These are phyloP conservation scores for Arabis alpina DNA, from an alignment of 345 rosid species.

Conservation along the genomic window DNA sequence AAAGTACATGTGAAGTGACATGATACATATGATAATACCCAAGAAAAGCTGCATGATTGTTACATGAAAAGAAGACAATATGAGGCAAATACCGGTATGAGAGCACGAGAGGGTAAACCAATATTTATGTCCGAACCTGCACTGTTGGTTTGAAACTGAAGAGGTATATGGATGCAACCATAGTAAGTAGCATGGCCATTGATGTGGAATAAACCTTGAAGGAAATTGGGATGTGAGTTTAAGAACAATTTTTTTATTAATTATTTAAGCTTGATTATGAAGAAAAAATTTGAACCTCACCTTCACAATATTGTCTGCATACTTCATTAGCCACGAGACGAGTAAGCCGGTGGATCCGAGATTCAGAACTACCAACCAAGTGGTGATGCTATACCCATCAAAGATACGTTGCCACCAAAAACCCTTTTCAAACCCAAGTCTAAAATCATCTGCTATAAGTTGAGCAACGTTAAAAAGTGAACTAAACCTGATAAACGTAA, in stretches of 20 bases:
- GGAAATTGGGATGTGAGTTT: conserved; percentile 4
- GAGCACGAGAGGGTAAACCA: too few relatives aligned
- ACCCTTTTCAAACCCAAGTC: conserved; percentile 88
- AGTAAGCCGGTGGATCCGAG: conserved; percentile 81
- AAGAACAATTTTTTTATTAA: too few relatives aligned
- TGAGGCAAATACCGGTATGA: conserved; percentile 10
- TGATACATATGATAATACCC: conserved; percentile 91
- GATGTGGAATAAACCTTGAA: conserved; percentile 84
- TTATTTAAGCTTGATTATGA: too few relatives aligned
- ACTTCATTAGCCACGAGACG: conserved; percentile 91
- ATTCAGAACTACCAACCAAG: conserved; percentile 87
- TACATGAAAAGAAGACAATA: conserved; percentile 1
- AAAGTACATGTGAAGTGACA: conserved; percentile 96
- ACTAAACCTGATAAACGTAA: conserved; percentile 62
- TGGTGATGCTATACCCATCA: conserved; percentile 73
- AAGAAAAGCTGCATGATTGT: conserved; percentile 77
- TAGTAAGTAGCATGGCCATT: conserved; percentile 87
- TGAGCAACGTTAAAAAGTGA: conserved; percentile 81
- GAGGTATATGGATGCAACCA: conserved; percentile 73
- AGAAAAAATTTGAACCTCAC: too few relatives aligned
- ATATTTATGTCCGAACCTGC: conserved; percentile 51
- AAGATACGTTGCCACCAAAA: conserved; percentile 91
- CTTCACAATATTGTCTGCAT: conserved; percentile 95
- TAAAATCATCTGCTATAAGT: conserved; percentile 83
- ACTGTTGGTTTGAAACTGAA: conserved; percentile 73